phyloP scores from a whole-genome alignment of 352 stramenopile species.

The Phytopythium montanum region DNA sequence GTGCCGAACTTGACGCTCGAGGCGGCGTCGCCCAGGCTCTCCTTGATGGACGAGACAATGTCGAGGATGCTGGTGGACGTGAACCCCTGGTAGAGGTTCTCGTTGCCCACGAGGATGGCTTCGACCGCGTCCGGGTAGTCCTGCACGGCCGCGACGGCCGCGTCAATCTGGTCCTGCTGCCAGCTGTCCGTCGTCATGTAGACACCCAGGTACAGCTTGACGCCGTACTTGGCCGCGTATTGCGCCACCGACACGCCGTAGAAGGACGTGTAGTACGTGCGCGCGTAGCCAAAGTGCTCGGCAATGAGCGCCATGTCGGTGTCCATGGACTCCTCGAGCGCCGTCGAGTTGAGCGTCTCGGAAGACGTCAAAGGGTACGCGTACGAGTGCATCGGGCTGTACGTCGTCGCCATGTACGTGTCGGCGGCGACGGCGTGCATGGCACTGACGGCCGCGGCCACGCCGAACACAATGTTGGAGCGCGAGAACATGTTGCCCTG shows the following conservation, averaged over 20 bases:
- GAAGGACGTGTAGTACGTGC: conserved; percentile 60
- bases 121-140: conserved; percentile 39
- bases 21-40: conserved; percentile 19
- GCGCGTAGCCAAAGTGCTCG: conserved; percentile 43
- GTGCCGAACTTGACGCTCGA: conserved; percentile 47
- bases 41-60: conserved; percentile 26
- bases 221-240: conserved; percentile 38
- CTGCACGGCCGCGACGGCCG: conserved; percentile 35
- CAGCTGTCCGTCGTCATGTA: conserved; percentile 46
- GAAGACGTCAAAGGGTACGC: conserved; percentile 40
- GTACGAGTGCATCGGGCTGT: conserved; percentile 48
- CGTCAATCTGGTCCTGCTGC: conserved; percentile 37
- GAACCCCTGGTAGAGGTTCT: conserved; percentile 27
- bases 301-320: conserved; percentile 41
- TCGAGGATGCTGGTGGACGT: conserved; percentile 24
- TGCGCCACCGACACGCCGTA: conserved; percentile 40
- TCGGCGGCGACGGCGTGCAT: conserved; percentile 2
- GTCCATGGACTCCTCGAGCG: conserved; percentile 28
- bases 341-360: conserved; percentile 14
- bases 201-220: conserved; percentile 55
- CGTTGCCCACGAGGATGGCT: conserved; percentile 51
- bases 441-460: background rate
- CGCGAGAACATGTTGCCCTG: conserved; percentile 5
- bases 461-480: conserved; percentile 6
- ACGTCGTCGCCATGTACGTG: conserved; percentile 38